Percentiles rank a stretch among this genome's conserved stretches.
Conservation (phyloP, 2,329 filamentous ascomycete genomes). For the Beauveria brongniartii region DNA sequence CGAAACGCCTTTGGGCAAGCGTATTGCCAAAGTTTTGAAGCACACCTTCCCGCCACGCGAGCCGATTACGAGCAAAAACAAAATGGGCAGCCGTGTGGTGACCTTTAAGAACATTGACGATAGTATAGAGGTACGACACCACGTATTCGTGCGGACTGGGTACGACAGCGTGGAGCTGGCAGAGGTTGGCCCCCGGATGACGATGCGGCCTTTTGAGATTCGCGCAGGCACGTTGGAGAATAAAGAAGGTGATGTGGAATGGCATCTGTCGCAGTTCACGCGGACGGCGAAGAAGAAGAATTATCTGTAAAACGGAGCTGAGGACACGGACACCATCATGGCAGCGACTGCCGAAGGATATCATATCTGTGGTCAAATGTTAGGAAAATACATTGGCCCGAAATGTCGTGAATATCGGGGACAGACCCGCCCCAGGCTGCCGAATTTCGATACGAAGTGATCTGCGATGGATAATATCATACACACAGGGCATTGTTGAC, state of each 20-base stretch:
- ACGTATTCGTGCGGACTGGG: slow-evolving; percentile 86
- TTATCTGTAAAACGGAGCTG: slow-evolving; percentile 56
- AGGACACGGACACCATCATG: background rate
- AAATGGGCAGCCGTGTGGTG: slow-evolving; percentile 80
- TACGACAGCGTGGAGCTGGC: slow-evolving; percentile 83
- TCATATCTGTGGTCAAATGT: background rate
- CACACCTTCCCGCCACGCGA: slow-evolving; percentile 91
- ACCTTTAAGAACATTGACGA: slow-evolving; percentile 94
- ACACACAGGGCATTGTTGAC: background rate
- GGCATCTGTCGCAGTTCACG: slow-evolving; percentile 93
- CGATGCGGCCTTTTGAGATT: slow-evolving; percentile 94
- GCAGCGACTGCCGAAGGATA: background rate
- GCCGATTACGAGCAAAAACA: slow-evolving; percentile 58
- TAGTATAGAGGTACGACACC: slow-evolving; percentile 74
- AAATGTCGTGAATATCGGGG: background rate
- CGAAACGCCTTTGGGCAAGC: slow-evolving; percentile 66
- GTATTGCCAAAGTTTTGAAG: slow-evolving; percentile 84
- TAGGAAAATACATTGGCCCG: background rate
- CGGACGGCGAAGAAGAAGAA: slow-evolving; percentile 92
- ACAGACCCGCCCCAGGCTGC: background rate
- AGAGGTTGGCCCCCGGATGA: slow-evolving; percentile 90
- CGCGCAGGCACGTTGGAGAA: slow-evolving; percentile 85
- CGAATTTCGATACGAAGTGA: background rate
- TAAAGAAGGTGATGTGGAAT: slow-evolving; percentile 92
- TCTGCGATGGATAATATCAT: background rate